Conservation (phyloP, 345 rosid genomes). For the Mercurialis annua region DNA sequence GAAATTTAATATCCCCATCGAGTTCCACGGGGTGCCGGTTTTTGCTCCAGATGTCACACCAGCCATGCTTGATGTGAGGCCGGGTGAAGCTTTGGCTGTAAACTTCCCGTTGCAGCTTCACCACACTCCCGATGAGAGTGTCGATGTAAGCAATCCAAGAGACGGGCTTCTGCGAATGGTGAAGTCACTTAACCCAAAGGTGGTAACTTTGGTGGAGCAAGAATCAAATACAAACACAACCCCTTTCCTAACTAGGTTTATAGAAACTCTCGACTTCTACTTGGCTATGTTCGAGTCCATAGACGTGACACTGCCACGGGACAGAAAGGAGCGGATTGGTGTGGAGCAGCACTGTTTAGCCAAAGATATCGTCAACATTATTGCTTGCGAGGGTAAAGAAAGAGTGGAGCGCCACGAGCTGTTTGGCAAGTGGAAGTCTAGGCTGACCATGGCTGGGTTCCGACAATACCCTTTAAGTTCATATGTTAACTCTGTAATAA, state of each 20-base stretch:
- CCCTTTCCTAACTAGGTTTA: slow-evolving; percentile 56
- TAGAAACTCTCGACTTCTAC: slow-evolving; percentile 59
- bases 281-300: slow-evolving; percentile 68
- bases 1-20: slow-evolving; percentile 50
- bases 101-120: slow-evolving; percentile 72
- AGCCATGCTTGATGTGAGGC: slow-evolving; percentile 65
- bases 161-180: slow-evolving; percentile 67
- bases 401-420: slow-evolving; percentile 71
- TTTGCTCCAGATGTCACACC: slow-evolving; percentile 45
- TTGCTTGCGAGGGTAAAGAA: slow-evolving; percentile 69
- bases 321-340: slow-evolving; percentile 42
- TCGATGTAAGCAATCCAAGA: slow-evolving; percentile 61
- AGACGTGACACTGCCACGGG: slow-evolving; percentile 50
- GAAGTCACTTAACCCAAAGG: slow-evolving; percentile 62
- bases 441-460: slow-evolving; percentile 74
- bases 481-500: slow-evolving; percentile 52
- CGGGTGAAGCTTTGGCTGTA: slow-evolving; percentile 62
- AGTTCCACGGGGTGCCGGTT: slow-evolving; percentile 56
- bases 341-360: slow-evolving; percentile 69
- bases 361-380: slow-evolving; percentile 59
- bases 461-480: slow-evolving; percentile 48
- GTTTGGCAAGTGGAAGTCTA: slow-evolving; percentile 67
- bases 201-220: slow-evolving; percentile 62
- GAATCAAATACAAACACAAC: slow-evolving; percentile 78
- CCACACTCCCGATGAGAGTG: slow-evolving; percentile 71